phyloP scores from a whole-genome alignment of 805 yeast genomes.

The Maudiozyma saulgeensis region DNA sequence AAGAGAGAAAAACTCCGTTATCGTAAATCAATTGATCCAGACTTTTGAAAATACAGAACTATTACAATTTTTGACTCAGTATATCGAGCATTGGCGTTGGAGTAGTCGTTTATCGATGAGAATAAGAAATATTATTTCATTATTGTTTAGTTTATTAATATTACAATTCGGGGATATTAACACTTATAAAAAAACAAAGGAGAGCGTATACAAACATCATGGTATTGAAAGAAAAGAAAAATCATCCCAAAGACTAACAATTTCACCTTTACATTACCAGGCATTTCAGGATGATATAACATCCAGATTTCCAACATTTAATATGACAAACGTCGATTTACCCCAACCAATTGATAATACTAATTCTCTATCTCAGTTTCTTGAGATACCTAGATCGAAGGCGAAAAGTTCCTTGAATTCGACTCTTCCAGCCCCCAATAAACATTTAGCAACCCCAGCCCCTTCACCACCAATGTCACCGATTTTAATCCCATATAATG shows the following conservation, averaged over 20 bases:
- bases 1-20: constrained; percentile 5
- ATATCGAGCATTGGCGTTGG: constrained; percentile 65
- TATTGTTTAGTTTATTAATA: constrained; percentile 45
- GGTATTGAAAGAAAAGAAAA: constrained; percentile 20
- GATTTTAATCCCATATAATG: constrained; percentile 9
- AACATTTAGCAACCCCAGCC: constrained; percentile 68
- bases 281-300: constrained; percentile 66
- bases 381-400: constrained; percentile 48
- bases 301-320: constrained; percentile 65
- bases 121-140: constrained; percentile 45
- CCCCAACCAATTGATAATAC: constrained; percentile 41
- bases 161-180: constrained; percentile 54
- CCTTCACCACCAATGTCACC: constrained; percentile 72
- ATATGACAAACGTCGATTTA: constrained; percentile 40
- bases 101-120: constrained; percentile 34
- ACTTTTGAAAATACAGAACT: constrained; percentile 26
- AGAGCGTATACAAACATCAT: constrained; percentile 36
- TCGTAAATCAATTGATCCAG: constrained; percentile 5
- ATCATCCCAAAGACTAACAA: constrained; percentile 31
- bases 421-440: constrained; percentile 23
- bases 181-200: constrained; percentile 35
- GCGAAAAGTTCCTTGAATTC: constrained; percentile 23
- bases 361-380: constrained; percentile 48
- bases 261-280: constrained; percentile 80
- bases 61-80: constrained; percentile 35